These are phyloP conservation scores for Ustilago xerochloae DNA, from an alignment of 1,284 basidiomycete species.

Conservation along the genomic window DNA sequence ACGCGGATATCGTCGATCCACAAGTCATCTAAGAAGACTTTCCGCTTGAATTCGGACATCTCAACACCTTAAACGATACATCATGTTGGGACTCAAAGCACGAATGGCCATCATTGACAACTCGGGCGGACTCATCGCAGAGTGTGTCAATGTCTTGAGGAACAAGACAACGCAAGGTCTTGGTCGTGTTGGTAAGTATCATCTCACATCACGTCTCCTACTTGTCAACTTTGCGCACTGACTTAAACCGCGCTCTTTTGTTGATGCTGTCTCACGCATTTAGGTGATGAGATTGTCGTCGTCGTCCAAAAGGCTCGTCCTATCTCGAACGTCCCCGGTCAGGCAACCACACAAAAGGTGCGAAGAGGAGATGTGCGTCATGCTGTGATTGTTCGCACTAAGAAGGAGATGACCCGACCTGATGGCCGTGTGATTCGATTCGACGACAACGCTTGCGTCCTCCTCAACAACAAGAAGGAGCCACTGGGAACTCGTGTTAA, in stretches of 20 bases:
- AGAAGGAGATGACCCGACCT: conserved; percentile 82
- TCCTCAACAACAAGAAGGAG: conserved; percentile 96
- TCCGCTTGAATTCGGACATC: background rate
- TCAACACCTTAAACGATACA: background rate
- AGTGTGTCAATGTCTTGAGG: conserved; percentile 97
- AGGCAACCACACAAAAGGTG: conserved; percentile 74
- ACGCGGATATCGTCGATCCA: no score
- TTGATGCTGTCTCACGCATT: conserved; percentile 70
- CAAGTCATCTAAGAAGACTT: background rate
- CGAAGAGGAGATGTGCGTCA: conserved; percentile 91
- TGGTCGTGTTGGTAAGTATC: conserved; percentile 73
- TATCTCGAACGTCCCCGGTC: conserved; percentile 69
- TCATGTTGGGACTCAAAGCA: conserved; percentile 67
- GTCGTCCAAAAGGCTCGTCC: conserved; percentile 93
- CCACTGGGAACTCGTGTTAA: conserved; percentile 95
- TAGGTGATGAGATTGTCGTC: conserved; percentile 95
- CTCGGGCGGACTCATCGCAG: conserved; percentile 93
- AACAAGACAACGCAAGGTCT: conserved; percentile 84
- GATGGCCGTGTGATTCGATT: conserved; percentile 89
- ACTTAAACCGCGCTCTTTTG: conserved; percentile 1
- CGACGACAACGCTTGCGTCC: conserved; percentile 96
- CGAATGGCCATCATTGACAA: conserved; percentile 87
- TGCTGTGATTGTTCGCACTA: conserved; percentile 92
- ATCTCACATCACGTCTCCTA: background rate
- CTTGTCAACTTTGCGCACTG: background rate